Evolutionary conservation across 179 eudicot genomes (phyloP).

Genomic region (Silene vulgaris): DNA sequence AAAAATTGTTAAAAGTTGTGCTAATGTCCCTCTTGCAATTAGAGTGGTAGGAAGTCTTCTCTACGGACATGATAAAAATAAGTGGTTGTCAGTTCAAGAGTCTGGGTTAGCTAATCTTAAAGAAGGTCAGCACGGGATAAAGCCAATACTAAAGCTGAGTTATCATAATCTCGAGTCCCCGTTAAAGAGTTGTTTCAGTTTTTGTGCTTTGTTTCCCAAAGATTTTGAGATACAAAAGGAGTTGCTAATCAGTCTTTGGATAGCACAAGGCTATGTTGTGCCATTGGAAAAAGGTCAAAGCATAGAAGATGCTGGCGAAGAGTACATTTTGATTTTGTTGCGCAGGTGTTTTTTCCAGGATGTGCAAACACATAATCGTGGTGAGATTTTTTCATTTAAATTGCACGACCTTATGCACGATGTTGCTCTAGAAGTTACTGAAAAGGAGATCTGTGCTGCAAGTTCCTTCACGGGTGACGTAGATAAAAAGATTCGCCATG

Average conservation of each 20-base stretch:
- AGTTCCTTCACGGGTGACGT: neutral
- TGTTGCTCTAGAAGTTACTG: conserved; percentile 24
- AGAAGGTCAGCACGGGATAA: conserved; percentile 2
- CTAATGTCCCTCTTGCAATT: conserved; percentile 12
- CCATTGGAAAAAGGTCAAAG: neutral
- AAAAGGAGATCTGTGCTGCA: conserved; percentile 3
- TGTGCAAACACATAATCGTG: neutral
- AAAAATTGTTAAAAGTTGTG: conserved; percentile 11
- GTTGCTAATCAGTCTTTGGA: conserved; percentile 13
- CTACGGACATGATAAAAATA: conserved; percentile 9
- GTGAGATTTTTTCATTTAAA: conserved; percentile 13
- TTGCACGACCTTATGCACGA: conserved; percentile 44
- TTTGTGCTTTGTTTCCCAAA: conserved; percentile 15
- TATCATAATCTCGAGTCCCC: conserved; percentile 10
- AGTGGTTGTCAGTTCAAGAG: conserved; percentile 18
- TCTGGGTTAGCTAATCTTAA: conserved; percentile 1
- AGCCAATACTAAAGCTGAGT: conserved; percentile 12
- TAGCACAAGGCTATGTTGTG: conserved; percentile 15
- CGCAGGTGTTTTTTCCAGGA: conserved; percentile 12
- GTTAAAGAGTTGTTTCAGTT: conserved; percentile 16
- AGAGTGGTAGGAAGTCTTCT: conserved; percentile 13
- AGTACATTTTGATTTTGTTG: conserved; percentile 3
- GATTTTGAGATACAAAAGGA: neutral
- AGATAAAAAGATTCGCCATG: conserved; percentile 3
- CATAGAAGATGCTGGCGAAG: conserved; percentile 3